These are phyloP conservation scores for Metschnikowia noctiluminum DNA, from an alignment of 805 yeast genomes.

Conservation along the genomic window DNA sequence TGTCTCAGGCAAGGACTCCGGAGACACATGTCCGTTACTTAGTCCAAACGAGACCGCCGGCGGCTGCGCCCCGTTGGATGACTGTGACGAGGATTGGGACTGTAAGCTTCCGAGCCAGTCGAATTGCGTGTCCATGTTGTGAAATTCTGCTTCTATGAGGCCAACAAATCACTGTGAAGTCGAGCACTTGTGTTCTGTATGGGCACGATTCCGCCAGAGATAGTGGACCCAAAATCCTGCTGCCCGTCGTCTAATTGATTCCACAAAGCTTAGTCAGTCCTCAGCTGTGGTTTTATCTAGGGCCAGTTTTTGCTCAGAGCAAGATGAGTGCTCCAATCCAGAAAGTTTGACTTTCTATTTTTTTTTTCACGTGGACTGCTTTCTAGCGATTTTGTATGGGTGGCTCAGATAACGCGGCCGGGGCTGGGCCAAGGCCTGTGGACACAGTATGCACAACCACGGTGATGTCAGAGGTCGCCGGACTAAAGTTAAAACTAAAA, in stretches of 20 bases:
- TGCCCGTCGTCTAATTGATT: no score
- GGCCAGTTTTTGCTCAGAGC: no score
- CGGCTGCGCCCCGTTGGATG: slow-evolving; percentile 11
- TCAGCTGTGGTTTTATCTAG: neutral
- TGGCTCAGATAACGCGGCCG: slow-evolving; percentile 3
- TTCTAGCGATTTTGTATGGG: neutral
- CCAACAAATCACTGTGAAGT: no score
- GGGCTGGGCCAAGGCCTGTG: neutral
- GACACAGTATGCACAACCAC: neutral
- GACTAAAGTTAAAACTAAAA: no score
- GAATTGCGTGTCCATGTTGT: slow-evolving; percentile 13
- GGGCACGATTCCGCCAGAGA: neutral
- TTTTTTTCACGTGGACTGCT: neutral
- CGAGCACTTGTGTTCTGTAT: no score
- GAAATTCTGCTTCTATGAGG: neutral
- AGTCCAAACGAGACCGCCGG: slow-evolving; percentile 15
- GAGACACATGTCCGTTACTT: neutral
- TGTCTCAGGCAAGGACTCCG: neutral
- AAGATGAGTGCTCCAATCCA: no score
- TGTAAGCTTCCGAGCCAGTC: slow-evolving; percentile 11
- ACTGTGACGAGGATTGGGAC: neutral
- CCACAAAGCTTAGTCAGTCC: no score
- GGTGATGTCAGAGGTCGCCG: no score
- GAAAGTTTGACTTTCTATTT: no score
- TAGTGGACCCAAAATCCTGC: no score